phyloP scores from a whole-genome alignment of 2,329 filamentous ascomycete species.

The Teratosphaeria epicoccoides region DNA sequence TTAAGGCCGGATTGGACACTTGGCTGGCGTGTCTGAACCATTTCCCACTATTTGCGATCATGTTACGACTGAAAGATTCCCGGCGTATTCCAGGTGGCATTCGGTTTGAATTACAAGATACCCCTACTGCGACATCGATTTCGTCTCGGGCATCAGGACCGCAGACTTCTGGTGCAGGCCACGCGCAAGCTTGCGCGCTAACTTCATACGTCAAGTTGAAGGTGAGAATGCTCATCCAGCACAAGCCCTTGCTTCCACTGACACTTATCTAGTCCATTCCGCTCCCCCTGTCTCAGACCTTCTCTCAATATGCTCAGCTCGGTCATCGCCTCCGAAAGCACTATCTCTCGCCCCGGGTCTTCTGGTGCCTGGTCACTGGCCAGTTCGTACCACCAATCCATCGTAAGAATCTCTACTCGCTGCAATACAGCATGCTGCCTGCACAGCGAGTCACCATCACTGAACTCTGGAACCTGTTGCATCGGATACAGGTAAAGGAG shows the following conservation, averaged over 20 bases:
- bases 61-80: slow-evolving; percentile 91
- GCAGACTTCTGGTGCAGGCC: background rate
- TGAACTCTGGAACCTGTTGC: slow-evolving; percentile 61
- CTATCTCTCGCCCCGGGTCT: slow-evolving; percentile 79
- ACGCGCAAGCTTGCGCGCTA: slow-evolving; percentile 33
- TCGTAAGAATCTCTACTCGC: slow-evolving; percentile 82
- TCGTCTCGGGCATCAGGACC: slow-evolving; percentile 1
- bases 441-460: slow-evolving; percentile 65
- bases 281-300: slow-evolving; percentile 84
- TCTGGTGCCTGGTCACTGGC: slow-evolving; percentile 78
- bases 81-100: slow-evolving; percentile 80
- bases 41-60: slow-evolving; percentile 92
- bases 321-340: slow-evolving; percentile 86
- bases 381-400: slow-evolving; percentile 89
- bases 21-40: slow-evolving; percentile 90
- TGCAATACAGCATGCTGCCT: slow-evolving; percentile 97
- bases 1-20: slow-evolving; percentile 88
- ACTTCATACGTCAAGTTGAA: slow-evolving; percentile 81
- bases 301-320: slow-evolving; percentile 94
- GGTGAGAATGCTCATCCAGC: slow-evolving; percentile 37
- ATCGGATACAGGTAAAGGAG: slow-evolving; percentile 3
- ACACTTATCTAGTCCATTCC: slow-evolving; percentile 59
- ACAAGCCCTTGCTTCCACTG: background rate
- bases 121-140: slow-evolving; percentile 32
- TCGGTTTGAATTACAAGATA: slow-evolving; percentile 78